phyloP scores from a whole-genome alignment of 108 stramenopile species.

The Bacterosira constricta region DNA sequence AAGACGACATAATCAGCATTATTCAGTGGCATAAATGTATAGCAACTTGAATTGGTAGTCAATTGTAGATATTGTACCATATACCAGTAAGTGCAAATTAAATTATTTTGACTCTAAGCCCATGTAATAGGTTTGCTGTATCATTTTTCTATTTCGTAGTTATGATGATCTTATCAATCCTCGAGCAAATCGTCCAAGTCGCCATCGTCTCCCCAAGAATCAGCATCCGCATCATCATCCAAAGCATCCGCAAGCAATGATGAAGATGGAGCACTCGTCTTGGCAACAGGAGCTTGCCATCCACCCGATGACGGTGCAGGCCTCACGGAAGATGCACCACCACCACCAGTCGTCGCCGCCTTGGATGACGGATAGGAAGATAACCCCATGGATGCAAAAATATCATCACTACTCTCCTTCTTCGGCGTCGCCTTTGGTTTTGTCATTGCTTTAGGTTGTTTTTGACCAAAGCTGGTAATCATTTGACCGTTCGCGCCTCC shows the following conservation, averaged over 20 bases:
- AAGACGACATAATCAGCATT: background rate
- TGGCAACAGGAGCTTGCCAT: slow-evolving; percentile 20
- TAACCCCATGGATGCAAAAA: slow-evolving; percentile 46
- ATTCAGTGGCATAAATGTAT: background rate
- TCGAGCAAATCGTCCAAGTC: slow-evolving; percentile 44
- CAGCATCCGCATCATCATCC: slow-evolving; percentile 20
- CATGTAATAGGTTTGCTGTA: too few species aligned
- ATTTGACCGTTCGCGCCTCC: slow-evolving; percentile 15
- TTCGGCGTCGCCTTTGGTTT: slow-evolving; percentile 21
- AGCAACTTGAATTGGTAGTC: background rate
- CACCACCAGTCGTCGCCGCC: slow-evolving; percentile 1
- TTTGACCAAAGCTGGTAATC: slow-evolving; percentile 39
- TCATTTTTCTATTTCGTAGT: background rate
- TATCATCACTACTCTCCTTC: slow-evolving; percentile 32
- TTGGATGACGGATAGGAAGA: slow-evolving; percentile 15
- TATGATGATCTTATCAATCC: slow-evolving; percentile 26
- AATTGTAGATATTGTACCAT: background rate
- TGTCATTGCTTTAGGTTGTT: background rate
- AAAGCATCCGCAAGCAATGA: slow-evolving; percentile 18
- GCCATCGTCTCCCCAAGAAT: slow-evolving; percentile 41
- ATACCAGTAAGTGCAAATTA: background rate
- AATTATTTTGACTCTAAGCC: too few species aligned
- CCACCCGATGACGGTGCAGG: slow-evolving; percentile 11
- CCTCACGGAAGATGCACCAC: background rate
- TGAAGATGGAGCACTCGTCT: slow-evolving; percentile 18